Percentiles rank a stretch among this genome's conserved stretches.
Conservation (phyloP, 176 grass and related monocot species). For the Triticum turgidum region DNA sequence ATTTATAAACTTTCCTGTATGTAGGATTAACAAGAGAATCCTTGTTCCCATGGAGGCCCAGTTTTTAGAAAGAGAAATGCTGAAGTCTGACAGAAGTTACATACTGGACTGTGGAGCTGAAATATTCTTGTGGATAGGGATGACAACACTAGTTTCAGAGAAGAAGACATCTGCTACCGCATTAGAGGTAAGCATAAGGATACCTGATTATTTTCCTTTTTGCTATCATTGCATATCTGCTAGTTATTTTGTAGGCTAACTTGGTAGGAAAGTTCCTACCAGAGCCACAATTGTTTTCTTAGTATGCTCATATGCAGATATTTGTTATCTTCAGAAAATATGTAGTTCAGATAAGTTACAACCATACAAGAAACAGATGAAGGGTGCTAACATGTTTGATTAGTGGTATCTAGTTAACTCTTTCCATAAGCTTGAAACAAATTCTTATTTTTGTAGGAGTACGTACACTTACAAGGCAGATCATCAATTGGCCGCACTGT, state of each 20-base stretch:
- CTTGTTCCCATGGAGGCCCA: constrained; percentile 45
- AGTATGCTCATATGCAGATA: not conserved
- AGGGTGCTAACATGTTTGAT: not conserved
- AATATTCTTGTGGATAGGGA: constrained; percentile 87
- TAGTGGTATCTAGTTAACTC: not conserved
- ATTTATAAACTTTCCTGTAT: constrained; percentile 35
- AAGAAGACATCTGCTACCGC: constrained; percentile 56
- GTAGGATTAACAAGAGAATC: constrained; percentile 72
- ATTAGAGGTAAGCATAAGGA: constrained; percentile 61
- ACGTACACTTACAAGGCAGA: constrained; percentile 53
- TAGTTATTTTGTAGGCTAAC: not conserved
- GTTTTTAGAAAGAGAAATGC: constrained; percentile 56
- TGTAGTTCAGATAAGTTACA: not conserved
- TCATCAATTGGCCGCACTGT: constrained; percentile 37
- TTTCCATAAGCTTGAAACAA: not conserved
- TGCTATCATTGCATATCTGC: not conserved
- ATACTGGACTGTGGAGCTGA: constrained; percentile 65
- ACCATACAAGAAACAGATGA: not conserved
- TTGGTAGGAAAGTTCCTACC: not conserved
- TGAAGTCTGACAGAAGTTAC: constrained; percentile 80
- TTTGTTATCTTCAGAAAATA: not conserved
- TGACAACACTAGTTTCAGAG: constrained; percentile 65
- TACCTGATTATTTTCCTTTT: constrained; percentile 11
- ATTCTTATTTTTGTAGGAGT: constrained; percentile 43
- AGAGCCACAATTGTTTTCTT: not conserved